These are phyloP conservation scores for Pyracantha coccinea DNA, from an alignment of 331 rosid genomes.

Conservation along the genomic window DNA sequence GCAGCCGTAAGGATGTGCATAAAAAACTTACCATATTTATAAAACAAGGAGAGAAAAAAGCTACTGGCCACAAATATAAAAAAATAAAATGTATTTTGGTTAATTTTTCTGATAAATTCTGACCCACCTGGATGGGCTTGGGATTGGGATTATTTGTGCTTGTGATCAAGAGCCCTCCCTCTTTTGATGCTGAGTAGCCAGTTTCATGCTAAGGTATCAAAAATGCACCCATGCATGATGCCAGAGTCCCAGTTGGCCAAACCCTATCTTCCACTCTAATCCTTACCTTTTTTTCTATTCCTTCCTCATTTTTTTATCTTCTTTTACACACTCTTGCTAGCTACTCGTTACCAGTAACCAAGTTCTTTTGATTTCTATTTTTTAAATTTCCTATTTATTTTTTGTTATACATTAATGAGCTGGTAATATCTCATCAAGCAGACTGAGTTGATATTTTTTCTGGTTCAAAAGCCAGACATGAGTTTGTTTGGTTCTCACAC, in stretches of 20 bases:
- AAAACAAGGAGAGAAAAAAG: not conserved
- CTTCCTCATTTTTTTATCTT: not conserved
- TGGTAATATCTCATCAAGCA: not conserved
- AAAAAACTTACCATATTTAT: not conserved
- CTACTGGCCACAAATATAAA: not conserved
- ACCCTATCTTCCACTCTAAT: not conserved
- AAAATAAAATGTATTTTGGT: not conserved
- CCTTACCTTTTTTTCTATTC: slow-evolving; percentile 21
- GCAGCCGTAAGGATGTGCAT: slow-evolving; percentile 22
- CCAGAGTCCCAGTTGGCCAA: not conserved
- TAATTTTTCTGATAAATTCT: slow-evolving; percentile 7
- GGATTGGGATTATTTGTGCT: not conserved
- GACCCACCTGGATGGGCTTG: slow-evolving; percentile 23
- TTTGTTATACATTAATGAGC: not conserved
- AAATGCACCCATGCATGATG: slow-evolving; percentile 1
- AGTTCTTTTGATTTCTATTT: not conserved
- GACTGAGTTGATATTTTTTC: not conserved
- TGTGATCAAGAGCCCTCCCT: slow-evolving; percentile 8
- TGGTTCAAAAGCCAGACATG: not conserved
- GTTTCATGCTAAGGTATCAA: slow-evolving; percentile 19
- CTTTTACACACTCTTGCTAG: not conserved
- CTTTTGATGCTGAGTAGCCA: slow-evolving; percentile 17
- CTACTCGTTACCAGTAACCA: not conserved
- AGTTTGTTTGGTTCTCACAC: not conserved
- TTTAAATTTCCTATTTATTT: not conserved